Base-by-base conservation (phyloP, 2,329 filamentous ascomycete genomes). In the Calonectria pseudoreteaudii region DNA sequence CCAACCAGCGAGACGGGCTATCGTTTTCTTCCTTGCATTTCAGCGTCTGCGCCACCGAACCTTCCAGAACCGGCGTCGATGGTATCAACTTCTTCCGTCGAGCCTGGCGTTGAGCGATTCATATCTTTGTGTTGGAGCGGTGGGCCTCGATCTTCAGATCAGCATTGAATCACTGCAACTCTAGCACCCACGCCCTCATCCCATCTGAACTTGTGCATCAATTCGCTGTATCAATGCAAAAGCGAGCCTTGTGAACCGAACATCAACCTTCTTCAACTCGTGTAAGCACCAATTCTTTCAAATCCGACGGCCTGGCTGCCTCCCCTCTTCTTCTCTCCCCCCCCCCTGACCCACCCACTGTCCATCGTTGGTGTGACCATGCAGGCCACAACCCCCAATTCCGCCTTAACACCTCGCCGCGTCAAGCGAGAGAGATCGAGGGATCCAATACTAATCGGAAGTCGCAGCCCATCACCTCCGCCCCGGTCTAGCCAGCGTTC, bases 401-500 rank as follows among this genome's bases (percentile, higher is more conserved):
- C 36, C 20, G 20, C 44, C 14, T 13, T 26, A 38, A 31, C 18
- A 26, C 28, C 56, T 18, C 58, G 31, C 26, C 66, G 66, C 8
- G 2, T 56, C 18, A 78, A 80, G 20, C 49, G 56, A 47, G 70
- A 77, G 16, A 13, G 38, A 2, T 18, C 66, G 3, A 30, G 41
- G 10, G 72, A 73, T 1, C 47, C 72, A 8, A 75, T 74, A 58
- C 52, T 78, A 18, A 73, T 75, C 4, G 28, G 26, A 49, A 80
- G 71, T 2, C 68, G 70, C 13, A 80, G 76, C 34, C 71, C 71
- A 4, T 76, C 74, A 0, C 78, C 77, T 0, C 28, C 36, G 0
- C 75, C 73, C 0, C 77, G 74, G 34, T 80, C 77, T 0, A 71
- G 18, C 23, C 62, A 73, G 30, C 52, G 30, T 1, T 77, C 75